phyloP scores from a whole-genome alignment of 1,139 yeast species.

The Blastobotrys buckinghamii region DNA sequence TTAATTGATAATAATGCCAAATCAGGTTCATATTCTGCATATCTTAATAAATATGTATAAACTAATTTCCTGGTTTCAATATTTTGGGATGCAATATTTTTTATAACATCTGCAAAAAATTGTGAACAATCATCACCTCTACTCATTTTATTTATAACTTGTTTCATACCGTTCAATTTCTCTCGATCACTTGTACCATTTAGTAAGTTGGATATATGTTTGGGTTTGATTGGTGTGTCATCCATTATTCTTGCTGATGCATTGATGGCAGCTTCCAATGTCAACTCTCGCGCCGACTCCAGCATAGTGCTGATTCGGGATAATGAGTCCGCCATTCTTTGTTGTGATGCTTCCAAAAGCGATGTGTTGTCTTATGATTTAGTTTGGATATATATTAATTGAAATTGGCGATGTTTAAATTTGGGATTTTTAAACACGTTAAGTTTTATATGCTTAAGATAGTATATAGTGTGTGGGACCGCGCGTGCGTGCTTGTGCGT shows the following conservation, averaged over 20 bases:
- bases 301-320: slow-evolving; percentile 51
- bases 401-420: no score
- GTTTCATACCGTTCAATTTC: slow-evolving; percentile 66
- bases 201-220: slow-evolving; percentile 59
- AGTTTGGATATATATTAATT: no score
- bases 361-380: no score
- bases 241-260: slow-evolving; percentile 55
- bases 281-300: slow-evolving; percentile 75
- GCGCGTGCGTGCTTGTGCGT: no score
- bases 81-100: slow-evolving; percentile 72
- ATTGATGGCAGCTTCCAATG: slow-evolving; percentile 75
- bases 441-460: no score
- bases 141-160: slow-evolving; percentile 61
- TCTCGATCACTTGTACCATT: slow-evolving; percentile 71
- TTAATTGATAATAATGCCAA: slow-evolving; percentile 83
- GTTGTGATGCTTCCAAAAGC: neutral
- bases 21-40: slow-evolving; percentile 83
- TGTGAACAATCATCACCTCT: slow-evolving; percentile 56
- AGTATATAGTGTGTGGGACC: no score
- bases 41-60: slow-evolving; percentile 65
- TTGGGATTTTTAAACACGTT: no score
- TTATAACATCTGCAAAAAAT: slow-evolving; percentile 83
- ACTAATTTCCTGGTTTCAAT: slow-evolving; percentile 71
- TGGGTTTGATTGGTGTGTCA: slow-evolving; percentile 46
- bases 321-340: slow-evolving; percentile 46